Base-by-base conservation (phyloP, 495 filamentous ascomycete genomes). In the Tuber melanosporum region DNA sequence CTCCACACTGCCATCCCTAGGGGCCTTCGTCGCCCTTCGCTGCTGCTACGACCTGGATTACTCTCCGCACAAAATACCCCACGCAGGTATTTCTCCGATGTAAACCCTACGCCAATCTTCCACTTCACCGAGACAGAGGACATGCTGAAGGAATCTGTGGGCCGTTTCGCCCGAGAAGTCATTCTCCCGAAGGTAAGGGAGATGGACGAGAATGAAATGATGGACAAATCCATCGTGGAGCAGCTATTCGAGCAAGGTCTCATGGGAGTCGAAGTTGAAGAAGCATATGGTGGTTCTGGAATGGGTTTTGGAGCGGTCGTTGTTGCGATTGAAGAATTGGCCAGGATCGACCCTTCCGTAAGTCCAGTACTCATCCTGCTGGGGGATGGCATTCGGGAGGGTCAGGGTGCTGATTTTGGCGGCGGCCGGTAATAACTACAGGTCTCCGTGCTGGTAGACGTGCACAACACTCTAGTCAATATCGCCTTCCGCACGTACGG, bases 271-370 rank as follows among this genome's bases (percentile, higher is more conserved):
- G 95, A 99, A 86, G 94, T 99, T 39, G 95, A 94, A 42, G 96
- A 99, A 85, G 94, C 98, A 84, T 98, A 91, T 83, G 95, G 95
- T 74, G 95, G 95, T 22, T 91, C 95, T 6, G 95, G 94, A 71
- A 98, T 98, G 95, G 97, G 98, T 88, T 99, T 99, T 85, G 98
- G 96, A 9, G 86, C 94, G 0, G 95, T 93, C 15, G 97, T 98
- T 83, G 91, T 98, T 71, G 95, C 93, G 17, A 98, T 99, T 83
- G 95, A 99, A 86, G 96, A 99, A 87, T 86, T 98, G 74, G 95
- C 96, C 3, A 90, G 93, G 74, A 91, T 98, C 39, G 95, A 99
- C 83, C 95, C 95, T 47, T 95, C 92, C 74, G 95, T 98, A 66
- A 94, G 92, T 75, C 52, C 19, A 94, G 92, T 77, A 69, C 19